Base-by-base conservation (phyloP, 192 early-diverging fungal genomes). In the Thoreauomyces humboldtii region DNA sequence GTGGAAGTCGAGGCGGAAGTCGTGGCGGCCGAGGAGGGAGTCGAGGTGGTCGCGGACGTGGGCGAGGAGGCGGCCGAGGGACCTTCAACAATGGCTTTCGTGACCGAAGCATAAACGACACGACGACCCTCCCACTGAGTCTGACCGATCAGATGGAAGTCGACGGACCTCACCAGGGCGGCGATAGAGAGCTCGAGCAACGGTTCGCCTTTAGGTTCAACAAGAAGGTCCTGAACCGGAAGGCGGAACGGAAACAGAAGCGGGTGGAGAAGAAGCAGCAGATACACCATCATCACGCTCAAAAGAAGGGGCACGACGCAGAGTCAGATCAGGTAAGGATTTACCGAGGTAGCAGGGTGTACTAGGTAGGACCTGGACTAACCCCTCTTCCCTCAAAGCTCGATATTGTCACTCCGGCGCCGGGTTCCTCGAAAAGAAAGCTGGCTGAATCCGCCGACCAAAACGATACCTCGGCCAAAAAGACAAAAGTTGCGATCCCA, bases 201-300 rank as follows among this genome's bases (percentile, higher is more conserved):
- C 56, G 71, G n/a, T 67, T 72, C 34, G 58, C 25, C 12, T 67
- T 72, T 33, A 57, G 71, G 12, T 72, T 61, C 37, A 72, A 43
- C 42, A 65, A 72, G 31, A 61, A 54, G 45, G n/a, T 21, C 24
- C 19, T 72, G 27, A 53, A 67, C 19, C 57, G 72, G 27, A 74
- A 74, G 51, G 66, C 28, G 15, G 61, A 64, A 51, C 52, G 72
- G 17, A 74, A 74, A 57, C 44, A 58, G 46, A 28, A 63, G 44
- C 60, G 72, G 33, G 17, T 29, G 7, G 67, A 63, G 9, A 74
- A 69, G 62, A 69, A 65, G 45, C 72, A 74, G 37, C 29, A 52
- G 38, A 58, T 67, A 28, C 42, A 36, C 24, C 38, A 37, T 1
- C 54, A 63, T 44, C 34, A 46, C 44, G 22, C 54, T 5, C 70